phyloP scores from a whole-genome alignment of 768 basidiomycete genomes.

The Mycena vitilis region DNA sequence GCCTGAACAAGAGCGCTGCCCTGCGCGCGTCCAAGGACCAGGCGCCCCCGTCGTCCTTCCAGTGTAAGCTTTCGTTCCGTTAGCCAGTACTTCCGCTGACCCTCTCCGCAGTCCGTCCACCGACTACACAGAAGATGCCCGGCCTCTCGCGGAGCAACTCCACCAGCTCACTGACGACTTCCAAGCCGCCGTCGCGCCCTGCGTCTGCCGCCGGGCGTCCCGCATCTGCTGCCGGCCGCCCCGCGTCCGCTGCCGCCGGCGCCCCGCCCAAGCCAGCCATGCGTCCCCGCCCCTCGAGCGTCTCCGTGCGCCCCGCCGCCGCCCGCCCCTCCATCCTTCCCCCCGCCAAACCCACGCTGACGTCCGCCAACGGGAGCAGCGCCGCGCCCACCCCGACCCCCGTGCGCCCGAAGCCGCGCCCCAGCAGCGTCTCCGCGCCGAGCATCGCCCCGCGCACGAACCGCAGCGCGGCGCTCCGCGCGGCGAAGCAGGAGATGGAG shows the following conservation, averaged over 20 bases:
- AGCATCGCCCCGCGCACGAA: conserved; percentile 78
- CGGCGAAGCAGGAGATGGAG: conserved; percentile 73
- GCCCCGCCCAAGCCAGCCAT: conserved; percentile 26
- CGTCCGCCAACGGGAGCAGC: conserved; percentile 23
- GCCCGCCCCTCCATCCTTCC: conserved; percentile 35
- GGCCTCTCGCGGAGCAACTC: conserved; percentile 60
- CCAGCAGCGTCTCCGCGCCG: conserved; percentile 68
- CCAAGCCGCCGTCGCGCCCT: conserved; percentile 50
- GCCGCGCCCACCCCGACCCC: conserved; percentile 31
- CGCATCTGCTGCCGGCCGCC: conserved; percentile 58
- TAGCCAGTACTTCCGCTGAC: background rate
- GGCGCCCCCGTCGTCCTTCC: conserved; percentile 74
- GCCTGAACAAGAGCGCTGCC: conserved; percentile 84
- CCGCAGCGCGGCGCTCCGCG: conserved; percentile 77
- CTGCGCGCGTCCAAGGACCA: conserved; percentile 71
- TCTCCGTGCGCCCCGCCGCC: conserved; percentile 34
- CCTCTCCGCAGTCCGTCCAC: conserved; percentile 56
- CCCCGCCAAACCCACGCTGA: conserved; percentile 38
- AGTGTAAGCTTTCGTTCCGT: conserved; percentile 60
- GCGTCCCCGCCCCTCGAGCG: conserved; percentile 35
- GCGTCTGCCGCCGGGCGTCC: conserved; percentile 60
- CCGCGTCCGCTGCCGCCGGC: conserved; percentile 54
- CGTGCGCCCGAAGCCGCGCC: conserved; percentile 59
- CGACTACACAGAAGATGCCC: conserved; percentile 56
- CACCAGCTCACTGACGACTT: conserved; percentile 43